Base-by-base conservation (phyloP, 2,329 filamentous ascomycete species). In the Magnaporthales sp. region DNA sequence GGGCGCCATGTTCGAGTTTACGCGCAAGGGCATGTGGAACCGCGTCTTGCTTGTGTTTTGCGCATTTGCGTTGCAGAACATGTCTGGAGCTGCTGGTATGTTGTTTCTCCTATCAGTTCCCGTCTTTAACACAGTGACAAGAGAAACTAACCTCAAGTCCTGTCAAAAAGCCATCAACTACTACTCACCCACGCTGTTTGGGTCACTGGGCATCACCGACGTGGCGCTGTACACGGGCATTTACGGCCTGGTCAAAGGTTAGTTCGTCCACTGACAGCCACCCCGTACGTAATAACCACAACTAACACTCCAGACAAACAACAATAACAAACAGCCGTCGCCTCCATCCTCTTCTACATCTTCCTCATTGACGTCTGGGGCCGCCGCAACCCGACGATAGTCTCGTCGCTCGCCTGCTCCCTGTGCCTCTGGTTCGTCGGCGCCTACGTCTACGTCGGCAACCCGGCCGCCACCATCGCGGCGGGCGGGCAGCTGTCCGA, bases 381-480 rank as follows among this genome's bases (percentile, higher is more conserved):
- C 32, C 75, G 78, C 22, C 74, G 78, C 4, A 71, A 74, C 63
- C 78, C 78, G 0, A 78, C 80, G 1, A 80, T 84, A 54, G 75
- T 81, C 71, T 82, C 81, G 0, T 83, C 81, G 0, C 72, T 80
- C 13, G 76, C 78, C 7, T 83, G 82, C 62, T 82, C 80, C 1
- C 70, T 80, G 0, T 82, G 80, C 51, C 79, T 84, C 69, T 84
- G 80, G 77, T 79, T 82, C 63, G 80, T 85, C 2, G 83, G 82
- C 0, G 80, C 80, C 7, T 86, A 85, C 68, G 82, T 85, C 54
- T 81, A 83, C 73, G 79, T 81, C 62, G 80, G 80, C 1, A 80
- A 84, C 63, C 82, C 83, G 0, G 78, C 80, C 9, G 75, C 71
- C 1, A 78, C 80, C 26, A 81, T 83, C 56, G 75, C 73, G 0